Percentiles rank a stretch among this genome's conserved stretches.
phyloP scores from a whole-genome alignment of 164 flowering plant species.

The Stephania cephalantha region DNA sequence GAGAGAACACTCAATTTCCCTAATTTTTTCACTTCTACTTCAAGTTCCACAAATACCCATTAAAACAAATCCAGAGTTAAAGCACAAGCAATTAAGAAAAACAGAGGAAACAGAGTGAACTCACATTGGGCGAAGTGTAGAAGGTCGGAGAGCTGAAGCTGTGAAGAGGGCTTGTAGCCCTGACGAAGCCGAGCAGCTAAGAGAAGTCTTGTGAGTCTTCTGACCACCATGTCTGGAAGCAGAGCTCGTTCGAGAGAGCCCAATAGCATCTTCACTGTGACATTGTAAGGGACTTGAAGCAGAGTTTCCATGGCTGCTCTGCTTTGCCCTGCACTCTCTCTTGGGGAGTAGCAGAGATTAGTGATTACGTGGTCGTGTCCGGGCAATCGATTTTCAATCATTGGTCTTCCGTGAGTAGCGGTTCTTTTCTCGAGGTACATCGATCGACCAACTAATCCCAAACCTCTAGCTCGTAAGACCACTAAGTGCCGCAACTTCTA shows the following conservation, averaged over 20 bases:
- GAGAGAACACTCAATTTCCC: too few relatives aligned
- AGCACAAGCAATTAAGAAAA: neutral
- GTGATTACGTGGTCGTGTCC: too few relatives aligned
- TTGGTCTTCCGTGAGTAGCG: too few relatives aligned
- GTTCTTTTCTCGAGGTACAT: too few relatives aligned
- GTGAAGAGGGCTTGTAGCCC: slow-evolving; percentile 55
- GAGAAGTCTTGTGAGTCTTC: slow-evolving; percentile 68
- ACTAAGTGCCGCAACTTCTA: too few relatives aligned
- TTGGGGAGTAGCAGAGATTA: neutral
- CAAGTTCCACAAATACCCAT: neutral
- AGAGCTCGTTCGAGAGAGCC: slow-evolving; percentile 61
- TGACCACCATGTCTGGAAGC: slow-evolving; percentile 64
- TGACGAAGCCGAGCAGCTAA: slow-evolving; percentile 68
- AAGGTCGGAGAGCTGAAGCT: slow-evolving; percentile 62
- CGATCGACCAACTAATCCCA: too few relatives aligned
- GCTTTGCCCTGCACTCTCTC: neutral
- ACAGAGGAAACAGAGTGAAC: neutral
- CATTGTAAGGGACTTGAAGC: slow-evolving; percentile 55
- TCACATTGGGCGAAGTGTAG: slow-evolving; percentile 61
- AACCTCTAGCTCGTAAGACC: too few relatives aligned
- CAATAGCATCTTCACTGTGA: slow-evolving; percentile 47
- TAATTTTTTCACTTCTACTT: too few relatives aligned
- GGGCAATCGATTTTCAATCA: too few relatives aligned
- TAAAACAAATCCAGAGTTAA: neutral
- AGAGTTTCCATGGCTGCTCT: slow-evolving; percentile 37